Percentiles rank a stretch among this genome's conserved stretches.
Conservation (phyloP, 257 asterid genomes). For the Solanum commersonii region DNA sequence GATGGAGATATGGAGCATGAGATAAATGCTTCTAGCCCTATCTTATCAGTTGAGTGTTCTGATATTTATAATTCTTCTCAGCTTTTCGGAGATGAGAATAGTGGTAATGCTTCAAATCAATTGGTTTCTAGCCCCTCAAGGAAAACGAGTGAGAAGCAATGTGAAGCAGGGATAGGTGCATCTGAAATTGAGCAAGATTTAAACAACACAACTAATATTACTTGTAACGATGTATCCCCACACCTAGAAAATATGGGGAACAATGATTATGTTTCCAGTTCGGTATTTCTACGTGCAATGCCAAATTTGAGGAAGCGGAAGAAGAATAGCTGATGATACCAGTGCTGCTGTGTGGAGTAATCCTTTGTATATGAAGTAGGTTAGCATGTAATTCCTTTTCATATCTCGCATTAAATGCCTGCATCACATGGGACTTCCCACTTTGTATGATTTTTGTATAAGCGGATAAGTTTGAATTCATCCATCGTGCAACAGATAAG, state of each 20-base stretch:
- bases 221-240: not conserved
- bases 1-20: constrained; percentile 19
- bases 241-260: constrained; percentile 2
- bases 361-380: not conserved
- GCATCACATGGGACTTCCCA: not conserved
- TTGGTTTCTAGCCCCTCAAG: not conserved
- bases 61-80: not conserved
- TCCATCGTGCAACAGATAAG: not conserved
- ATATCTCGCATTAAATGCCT: not conserved
- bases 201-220: not conserved
- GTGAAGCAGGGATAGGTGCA: not conserved
- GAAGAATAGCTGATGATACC: not conserved
- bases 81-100: constrained; percentile 9
- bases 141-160: not conserved
- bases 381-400: not conserved
- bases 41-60: constrained; percentile 3
- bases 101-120: not conserved
- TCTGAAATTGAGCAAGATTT: not conserved
- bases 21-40: constrained; percentile 4
- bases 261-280: constrained; percentile 5
- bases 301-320: constrained; percentile 63
- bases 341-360: not conserved
- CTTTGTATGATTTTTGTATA: not conserved
- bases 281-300: constrained; percentile 58
- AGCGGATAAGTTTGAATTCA: not conserved